Percentiles rank a stretch among this genome's conserved stretches.
Evolutionary conservation across 2,329 filamentous ascomycete genomes (phyloP).

Genomic region (Domatiomyces catenatus): DNA sequence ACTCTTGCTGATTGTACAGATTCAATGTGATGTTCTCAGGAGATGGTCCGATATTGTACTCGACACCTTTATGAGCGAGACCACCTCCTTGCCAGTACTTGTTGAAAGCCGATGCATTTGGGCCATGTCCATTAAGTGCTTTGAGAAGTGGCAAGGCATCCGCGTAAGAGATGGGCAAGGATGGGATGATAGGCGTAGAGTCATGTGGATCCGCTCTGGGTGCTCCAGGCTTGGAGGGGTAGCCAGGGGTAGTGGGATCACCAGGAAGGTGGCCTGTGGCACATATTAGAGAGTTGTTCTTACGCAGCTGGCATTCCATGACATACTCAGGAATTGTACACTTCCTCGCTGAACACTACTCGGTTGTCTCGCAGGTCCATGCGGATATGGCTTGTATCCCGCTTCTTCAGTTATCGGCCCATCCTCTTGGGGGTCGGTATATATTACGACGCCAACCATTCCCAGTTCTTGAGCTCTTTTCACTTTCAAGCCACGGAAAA

Average conservation of each 20-base stretch:
- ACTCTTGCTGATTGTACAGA: conserved; percentile 64
- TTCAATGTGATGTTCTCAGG: conserved; percentile 55
- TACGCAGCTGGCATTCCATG: background rate
- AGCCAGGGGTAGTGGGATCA: conserved; percentile 84
- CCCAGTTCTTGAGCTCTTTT: conserved; percentile 84
- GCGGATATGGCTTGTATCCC: conserved; percentile 62
- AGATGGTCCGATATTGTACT: conserved; percentile 74
- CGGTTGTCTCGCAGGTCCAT: conserved; percentile 74
- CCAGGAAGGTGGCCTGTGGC: conserved; percentile 39
- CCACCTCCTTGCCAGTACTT: conserved; percentile 59
- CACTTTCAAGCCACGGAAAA: conserved; percentile 82
- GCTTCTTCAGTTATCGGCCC: conserved; percentile 66
- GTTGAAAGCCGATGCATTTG: conserved; percentile 58
- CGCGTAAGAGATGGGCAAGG: conserved; percentile 73
- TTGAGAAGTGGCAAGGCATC: conserved; percentile 81
- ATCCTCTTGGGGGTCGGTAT: conserved; percentile 80
- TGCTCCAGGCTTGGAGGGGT: conserved; percentile 78
- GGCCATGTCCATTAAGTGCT: conserved; percentile 77
- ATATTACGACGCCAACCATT: conserved; percentile 72
- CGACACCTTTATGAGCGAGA: conserved; percentile 59
- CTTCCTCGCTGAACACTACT: conserved; percentile 84
- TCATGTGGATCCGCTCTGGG: conserved; percentile 56
- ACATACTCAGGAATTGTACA: conserved; percentile 61
- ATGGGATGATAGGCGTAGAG: conserved; percentile 70
- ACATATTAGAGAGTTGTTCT: conserved; percentile 12